phyloP scores from a whole-genome alignment of 371 early-diverging fungal genomes.

The Lichtheimia hyalospora region DNA sequence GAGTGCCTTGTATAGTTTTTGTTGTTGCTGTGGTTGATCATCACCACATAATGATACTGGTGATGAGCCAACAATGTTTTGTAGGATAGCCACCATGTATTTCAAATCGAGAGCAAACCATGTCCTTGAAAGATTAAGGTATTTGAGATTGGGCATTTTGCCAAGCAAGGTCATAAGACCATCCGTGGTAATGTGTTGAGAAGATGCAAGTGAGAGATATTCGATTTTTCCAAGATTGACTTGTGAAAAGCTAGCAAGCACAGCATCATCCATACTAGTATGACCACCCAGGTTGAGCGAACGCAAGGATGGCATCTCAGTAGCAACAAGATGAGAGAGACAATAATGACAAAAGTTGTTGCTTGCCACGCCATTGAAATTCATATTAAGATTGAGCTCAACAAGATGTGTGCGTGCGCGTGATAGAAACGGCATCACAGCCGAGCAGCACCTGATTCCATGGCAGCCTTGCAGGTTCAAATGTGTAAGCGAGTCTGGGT shows the following conservation, averaged over 20 bases:
- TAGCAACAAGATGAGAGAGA: conserved; percentile 6
- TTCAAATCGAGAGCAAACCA: conserved; percentile 8
- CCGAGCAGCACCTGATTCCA: conserved; percentile 29
- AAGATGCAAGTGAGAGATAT: conserved; percentile 8
- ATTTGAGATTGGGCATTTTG: conserved; percentile 10
- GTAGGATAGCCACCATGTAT: not conserved
- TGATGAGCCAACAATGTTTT: not conserved
- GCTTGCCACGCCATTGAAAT: conserved; percentile 24
- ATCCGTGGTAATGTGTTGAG: conserved; percentile 3
- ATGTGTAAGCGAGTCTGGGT: conserved; percentile 22
- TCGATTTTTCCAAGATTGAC: not conserved
- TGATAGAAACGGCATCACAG: conserved; percentile 14
- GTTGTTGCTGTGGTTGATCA: not conserved
- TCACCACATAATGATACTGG: not conserved
- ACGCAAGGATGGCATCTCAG: conserved; percentile 6
- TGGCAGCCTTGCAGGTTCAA: conserved; percentile 35
- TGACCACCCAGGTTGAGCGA: conserved; percentile 36
- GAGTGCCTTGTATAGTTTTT: not conserved
- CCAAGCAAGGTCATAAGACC: conserved; percentile 1
- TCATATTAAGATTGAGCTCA: conserved; percentile 31
- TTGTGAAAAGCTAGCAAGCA: not conserved
- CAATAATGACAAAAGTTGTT: conserved; percentile 29
- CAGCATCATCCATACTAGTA: conserved; percentile 18
- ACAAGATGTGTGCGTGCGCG: conserved; percentile 9
- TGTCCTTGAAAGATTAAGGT: conserved; percentile 8